Evolutionary conservation across 805 yeast genomes (phyloP).

Genomic region (Barnettozyma pratensis): DNA sequence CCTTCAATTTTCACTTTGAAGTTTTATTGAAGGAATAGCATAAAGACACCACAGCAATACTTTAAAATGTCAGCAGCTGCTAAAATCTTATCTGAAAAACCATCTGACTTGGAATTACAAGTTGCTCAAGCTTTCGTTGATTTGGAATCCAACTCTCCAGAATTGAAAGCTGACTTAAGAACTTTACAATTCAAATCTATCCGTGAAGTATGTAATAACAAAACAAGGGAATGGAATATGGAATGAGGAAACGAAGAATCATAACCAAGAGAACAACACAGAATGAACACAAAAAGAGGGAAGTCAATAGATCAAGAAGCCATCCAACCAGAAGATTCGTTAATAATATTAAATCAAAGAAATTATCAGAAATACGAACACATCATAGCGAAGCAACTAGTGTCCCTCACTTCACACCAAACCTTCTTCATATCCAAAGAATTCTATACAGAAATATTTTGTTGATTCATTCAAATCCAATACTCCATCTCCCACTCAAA

Average conservation of each 20-base stretch:
- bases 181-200: conserved; percentile 98
- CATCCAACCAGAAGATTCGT: too few relatives aligned
- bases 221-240: background rate
- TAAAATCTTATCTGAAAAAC: conserved; percentile 91
- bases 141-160: conserved; percentile 90
- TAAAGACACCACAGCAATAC: background rate
- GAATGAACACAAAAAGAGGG: background rate
- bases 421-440: too few relatives aligned
- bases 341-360: background rate
- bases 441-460: too few relatives aligned
- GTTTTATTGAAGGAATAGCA: background rate
- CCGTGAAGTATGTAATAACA: conserved; percentile 62
- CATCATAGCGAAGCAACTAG: background rate
- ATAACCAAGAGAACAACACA: background rate
- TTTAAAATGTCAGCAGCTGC: conserved; percentile 91
- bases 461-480: too few relatives aligned
- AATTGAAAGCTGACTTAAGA: conserved; percentile 96
- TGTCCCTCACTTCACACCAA: too few relatives aligned
- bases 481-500: too few relatives aligned
- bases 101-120: conserved; percentile 98
- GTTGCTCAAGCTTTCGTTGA: conserved; percentile 98
- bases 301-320: too few relatives aligned
- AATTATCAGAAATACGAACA: background rate
- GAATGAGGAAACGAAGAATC: background rate
- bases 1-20: background rate